phyloP scores from a whole-genome alignment of 768 basidiomycete species.

The Boletus speciosus region DNA sequence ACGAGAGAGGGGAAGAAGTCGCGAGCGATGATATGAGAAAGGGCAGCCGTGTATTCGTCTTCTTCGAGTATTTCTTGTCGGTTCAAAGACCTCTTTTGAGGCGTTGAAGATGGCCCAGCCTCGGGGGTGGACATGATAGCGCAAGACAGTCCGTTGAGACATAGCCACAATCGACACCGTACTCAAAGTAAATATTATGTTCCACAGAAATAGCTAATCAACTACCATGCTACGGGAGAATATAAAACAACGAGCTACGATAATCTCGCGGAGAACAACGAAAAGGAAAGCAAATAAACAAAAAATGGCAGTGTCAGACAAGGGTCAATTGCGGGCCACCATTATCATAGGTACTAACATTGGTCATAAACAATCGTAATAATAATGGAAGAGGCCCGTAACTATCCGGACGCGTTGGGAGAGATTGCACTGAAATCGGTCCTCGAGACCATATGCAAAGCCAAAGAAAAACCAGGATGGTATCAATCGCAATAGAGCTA shows the following conservation, averaged over 20 bases:
- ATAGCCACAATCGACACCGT: slow-evolving; percentile 9
- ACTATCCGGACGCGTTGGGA: slow-evolving; percentile 5
- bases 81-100: slow-evolving; percentile 58
- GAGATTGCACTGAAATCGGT: slow-evolving; percentile 17
- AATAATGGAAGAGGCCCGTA: slow-evolving; percentile 6
- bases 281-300: slow-evolving; percentile 10
- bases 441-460: slow-evolving; percentile 22
- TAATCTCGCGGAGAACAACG: slow-evolving; percentile 3
- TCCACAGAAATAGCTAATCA: slow-evolving; percentile 10
- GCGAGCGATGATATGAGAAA: slow-evolving; percentile 90
- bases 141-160: background rate
- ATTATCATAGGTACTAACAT: slow-evolving; percentile 23
- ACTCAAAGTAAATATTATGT: background rate
- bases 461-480: slow-evolving; percentile 6
- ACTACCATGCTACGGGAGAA: slow-evolving; percentile 1
- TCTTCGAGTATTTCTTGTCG: slow-evolving; percentile 76
- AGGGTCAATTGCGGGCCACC: slow-evolving; percentile 8
- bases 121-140: slow-evolving; percentile 32
- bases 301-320: slow-evolving; percentile 3
- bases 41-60: slow-evolving; percentile 89
- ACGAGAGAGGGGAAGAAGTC: slow-evolving; percentile 97
- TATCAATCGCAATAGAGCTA: slow-evolving; percentile 10
- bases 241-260: slow-evolving; percentile 15
- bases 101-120: slow-evolving; percentile 25
- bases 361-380: slow-evolving; percentile 24